Conservation (phyloP, 768 basidiomycete genomes). For the Amanita exitialis region DNA sequence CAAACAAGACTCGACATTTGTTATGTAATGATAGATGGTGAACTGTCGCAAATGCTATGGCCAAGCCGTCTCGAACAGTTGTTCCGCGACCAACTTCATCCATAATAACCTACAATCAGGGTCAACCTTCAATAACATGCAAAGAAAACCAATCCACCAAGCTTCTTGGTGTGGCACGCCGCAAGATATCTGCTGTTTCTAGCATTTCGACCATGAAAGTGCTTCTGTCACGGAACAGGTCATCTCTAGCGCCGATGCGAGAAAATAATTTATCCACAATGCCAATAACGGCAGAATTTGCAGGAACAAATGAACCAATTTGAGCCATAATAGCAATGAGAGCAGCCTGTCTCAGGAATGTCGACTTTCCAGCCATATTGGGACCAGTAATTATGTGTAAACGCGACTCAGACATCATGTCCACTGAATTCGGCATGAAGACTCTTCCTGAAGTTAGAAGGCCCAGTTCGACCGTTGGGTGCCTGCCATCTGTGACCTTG, state of each 20-base stretch:
- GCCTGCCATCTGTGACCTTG: slow-evolving; percentile 70
- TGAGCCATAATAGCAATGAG: slow-evolving; percentile 87
- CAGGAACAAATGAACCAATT: slow-evolving; percentile 89
- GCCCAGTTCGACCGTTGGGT: slow-evolving; percentile 89
- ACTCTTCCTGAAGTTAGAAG: slow-evolving; percentile 61
- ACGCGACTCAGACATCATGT: slow-evolving; percentile 46
- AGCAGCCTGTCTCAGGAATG: slow-evolving; percentile 84
- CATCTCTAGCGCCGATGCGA: slow-evolving; percentile 92
- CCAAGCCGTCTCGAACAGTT: slow-evolving; percentile 83
- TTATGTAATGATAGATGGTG: slow-evolving; percentile 71
- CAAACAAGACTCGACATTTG: slow-evolving; percentile 80
- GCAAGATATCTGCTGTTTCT: slow-evolving; percentile 87
- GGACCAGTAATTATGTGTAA: slow-evolving; percentile 88
- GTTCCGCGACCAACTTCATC: slow-evolving; percentile 99
- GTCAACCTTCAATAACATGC: neutral
- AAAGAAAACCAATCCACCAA: slow-evolving; percentile 41
- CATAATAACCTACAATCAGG: slow-evolving; percentile 79
- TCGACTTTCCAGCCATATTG: slow-evolving; percentile 95
- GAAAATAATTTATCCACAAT: slow-evolving; percentile 89
- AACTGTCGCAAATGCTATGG: slow-evolving; percentile 87
- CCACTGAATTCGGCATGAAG: slow-evolving; percentile 79
- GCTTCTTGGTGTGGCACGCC: slow-evolving; percentile 72
- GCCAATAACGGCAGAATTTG: slow-evolving; percentile 69
- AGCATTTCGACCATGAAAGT: slow-evolving; percentile 99
- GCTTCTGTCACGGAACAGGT: slow-evolving; percentile 85